A percentile compares a stretch with the other conserved stretches of the same genome.
These are phyloP conservation scores for Solanum lignicaule DNA, from an alignment of 257 asterid species.

Conservation along the genomic window DNA sequence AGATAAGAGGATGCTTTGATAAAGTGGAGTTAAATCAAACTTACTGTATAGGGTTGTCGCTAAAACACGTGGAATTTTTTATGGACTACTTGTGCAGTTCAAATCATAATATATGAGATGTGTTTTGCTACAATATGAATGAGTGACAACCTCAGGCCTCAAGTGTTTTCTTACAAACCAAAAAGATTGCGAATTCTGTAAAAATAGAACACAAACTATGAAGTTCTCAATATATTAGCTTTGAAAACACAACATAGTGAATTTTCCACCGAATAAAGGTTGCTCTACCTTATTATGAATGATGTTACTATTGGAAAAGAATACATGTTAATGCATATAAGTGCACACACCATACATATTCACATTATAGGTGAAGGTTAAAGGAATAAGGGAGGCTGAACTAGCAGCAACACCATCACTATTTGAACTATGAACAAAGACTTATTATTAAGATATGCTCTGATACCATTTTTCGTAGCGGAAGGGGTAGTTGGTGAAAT, in stretches of 20 bases:
- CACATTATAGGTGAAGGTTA: neutral
- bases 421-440: too few relatives aligned
- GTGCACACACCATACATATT: neutral
- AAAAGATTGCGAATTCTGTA: neutral
- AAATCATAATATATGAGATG: neutral
- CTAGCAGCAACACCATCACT: neutral
- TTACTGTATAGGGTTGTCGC: neutral
- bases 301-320: neutral
- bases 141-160: neutral
- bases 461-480: too few relatives aligned
- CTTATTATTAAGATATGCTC: too few relatives aligned
- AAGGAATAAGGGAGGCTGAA: neutral
- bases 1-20: neutral
- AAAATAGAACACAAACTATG: neutral
- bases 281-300: neutral
- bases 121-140: neutral
- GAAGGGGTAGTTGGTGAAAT: too few relatives aligned
- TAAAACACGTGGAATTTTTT: neutral
- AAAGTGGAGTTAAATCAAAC: neutral
- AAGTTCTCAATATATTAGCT: neutral
- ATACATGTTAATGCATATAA: neutral
- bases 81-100: neutral
- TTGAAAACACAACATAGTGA: neutral
- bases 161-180: neutral
- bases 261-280: neutral